phyloP scores from a whole-genome alignment of 345 rosid species.

The Carallia brachiata region DNA sequence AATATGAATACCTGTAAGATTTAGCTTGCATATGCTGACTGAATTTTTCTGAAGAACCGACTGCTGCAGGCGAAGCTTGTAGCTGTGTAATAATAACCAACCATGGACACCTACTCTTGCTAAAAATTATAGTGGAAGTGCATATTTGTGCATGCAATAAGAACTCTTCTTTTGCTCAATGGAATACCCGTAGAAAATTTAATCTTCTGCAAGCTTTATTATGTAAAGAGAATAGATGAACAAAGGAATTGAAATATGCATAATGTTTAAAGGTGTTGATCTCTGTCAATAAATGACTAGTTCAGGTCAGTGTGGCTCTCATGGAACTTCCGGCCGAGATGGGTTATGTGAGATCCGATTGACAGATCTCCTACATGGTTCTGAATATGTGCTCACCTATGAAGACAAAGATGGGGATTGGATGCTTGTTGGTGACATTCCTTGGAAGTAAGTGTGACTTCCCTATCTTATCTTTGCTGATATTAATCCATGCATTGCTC shows the following conservation, averaged over 20 bases:
- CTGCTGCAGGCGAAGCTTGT: background rate
- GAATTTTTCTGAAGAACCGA: background rate
- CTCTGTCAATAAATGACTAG: constrained; percentile 10
- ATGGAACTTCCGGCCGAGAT: constrained; percentile 47
- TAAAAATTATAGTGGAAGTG: no score
- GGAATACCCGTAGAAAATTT: no score
- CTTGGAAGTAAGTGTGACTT: constrained; percentile 23
- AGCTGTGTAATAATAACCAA: no score
- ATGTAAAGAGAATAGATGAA: no score
- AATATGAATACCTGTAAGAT: background rate
- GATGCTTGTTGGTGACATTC: constrained; percentile 32
- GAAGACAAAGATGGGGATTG: constrained; percentile 31
- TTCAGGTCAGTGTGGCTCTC: constrained; percentile 61
- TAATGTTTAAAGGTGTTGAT: background rate
- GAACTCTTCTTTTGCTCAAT: no score
- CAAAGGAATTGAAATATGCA: background rate
- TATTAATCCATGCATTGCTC: background rate
- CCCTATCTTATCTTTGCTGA: background rate
- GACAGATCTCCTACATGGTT: constrained; percentile 60
- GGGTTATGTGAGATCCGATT: constrained; percentile 50
- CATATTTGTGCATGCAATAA: no score
- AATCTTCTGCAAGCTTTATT: no score
- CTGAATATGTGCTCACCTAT: constrained; percentile 25
- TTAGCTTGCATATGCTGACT: background rate
- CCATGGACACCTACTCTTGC: no score